Base-by-base conservation (phyloP, 2,329 filamentous ascomycete genomes). In the Helicocarpus griseus region DNA sequence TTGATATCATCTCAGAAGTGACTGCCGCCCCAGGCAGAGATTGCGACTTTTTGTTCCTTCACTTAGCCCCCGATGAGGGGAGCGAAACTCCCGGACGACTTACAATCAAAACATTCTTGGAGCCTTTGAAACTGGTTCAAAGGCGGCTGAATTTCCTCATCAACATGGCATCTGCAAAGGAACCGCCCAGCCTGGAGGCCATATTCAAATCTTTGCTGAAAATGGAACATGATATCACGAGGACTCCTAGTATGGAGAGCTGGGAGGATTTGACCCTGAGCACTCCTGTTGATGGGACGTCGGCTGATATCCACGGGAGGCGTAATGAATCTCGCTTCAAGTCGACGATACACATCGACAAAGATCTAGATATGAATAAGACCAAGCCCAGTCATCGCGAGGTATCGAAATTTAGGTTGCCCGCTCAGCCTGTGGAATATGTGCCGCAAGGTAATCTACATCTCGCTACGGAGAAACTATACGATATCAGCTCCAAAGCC, bases 101-200 rank as follows among this genome's bases (percentile, higher is more conserved):
- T 53, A 91, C 87, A 0, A 81, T 98, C 63, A 97, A 95, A 72
- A 87, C 88, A 0, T 98, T 96, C 73, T 74, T 98, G 22, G 91
- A 97, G 60, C 86, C 93, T 22, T 75, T 96, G 40, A 80, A 81
- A 55, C 76, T 97, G 5, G 77, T 98, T 4, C 87, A 95, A 62
- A 79, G 83, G 44, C 83, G 93, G 17, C 74, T 98, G 14, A 94
- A 95, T 64, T 86, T 89, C 55, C 72, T 98, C 26, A 82, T 97
- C 2, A 86, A 87, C 61, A 87, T 93, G 58, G 79, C 87, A 2
- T 82, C 87, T 53, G 79, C 86, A 0, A 83, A 86, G 40, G 80
- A 87, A 59, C 81, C 84, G 2, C 78, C 83, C 65, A 76, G 77
- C 3, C 70, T 90, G 1, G 79, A 89, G 53, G 81, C 84, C 19